Evolutionary conservation across 1,284 basidiomycete genomes (phyloP).

Genomic region (Meripilus lineatus): DNA sequence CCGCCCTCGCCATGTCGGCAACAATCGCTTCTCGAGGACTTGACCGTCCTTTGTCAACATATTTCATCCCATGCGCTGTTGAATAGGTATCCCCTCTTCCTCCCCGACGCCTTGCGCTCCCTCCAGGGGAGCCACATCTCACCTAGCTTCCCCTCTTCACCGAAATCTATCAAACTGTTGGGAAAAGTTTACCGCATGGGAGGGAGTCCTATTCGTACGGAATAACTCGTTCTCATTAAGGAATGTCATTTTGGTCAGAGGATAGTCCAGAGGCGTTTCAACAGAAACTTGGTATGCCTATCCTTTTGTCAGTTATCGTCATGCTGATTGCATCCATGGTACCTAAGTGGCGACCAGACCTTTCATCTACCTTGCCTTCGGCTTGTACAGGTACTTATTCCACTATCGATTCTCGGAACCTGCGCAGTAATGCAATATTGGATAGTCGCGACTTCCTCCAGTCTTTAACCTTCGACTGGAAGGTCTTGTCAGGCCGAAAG

Average conservation of each 20-base stretch:
- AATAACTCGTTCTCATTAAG: neutral
- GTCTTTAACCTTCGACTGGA: neutral
- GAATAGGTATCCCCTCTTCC: no score
- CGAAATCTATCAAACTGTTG: neutral
- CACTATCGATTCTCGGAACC: neutral
- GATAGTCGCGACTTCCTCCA: neutral
- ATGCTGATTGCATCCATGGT: neutral
- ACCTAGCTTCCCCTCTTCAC: neutral
- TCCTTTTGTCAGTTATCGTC: neutral
- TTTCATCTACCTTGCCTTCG: neutral
- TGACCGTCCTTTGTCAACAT: no score
- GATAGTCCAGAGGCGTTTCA: neutral
- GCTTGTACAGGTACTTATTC: neutral
- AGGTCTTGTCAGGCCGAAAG: neutral
- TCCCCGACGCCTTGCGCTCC: no score
- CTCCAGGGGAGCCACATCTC: neutral
- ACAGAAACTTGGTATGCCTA: neutral
- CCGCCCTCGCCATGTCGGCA: no score
- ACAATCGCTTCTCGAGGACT: no score
- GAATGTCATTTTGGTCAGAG: constrained; percentile 2
- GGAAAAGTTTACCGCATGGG: neutral
- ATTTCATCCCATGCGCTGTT: no score
- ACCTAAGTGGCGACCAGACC: neutral
- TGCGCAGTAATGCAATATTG: neutral
- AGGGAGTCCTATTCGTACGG: neutral